Evolutionary conservation across 2,329 filamentous ascomycete genomes (phyloP).

Genomic region (Cladophialophora yegresii): DNA sequence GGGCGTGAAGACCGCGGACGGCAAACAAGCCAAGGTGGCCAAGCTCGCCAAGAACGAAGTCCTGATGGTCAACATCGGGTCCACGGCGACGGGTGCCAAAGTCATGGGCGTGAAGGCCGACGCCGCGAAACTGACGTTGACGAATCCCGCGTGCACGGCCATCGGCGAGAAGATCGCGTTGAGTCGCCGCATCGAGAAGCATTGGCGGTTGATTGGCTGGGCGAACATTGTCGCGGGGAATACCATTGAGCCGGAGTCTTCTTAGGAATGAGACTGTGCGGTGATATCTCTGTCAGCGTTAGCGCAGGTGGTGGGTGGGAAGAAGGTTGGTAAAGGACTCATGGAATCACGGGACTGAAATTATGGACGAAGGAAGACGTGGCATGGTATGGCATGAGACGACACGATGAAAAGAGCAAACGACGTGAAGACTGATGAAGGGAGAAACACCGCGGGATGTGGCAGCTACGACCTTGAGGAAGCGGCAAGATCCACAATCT

Average conservation of each 20-base stretch:
- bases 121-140: constrained; percentile 91
- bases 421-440: not conserved
- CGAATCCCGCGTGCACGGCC: constrained; percentile 92
- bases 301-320: not conserved
- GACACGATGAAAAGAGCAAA: not conserved
- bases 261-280: constrained; percentile 23
- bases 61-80: constrained; percentile 99
- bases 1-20: constrained; percentile 95
- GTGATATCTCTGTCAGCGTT: not conserved
- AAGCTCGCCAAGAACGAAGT: constrained; percentile 98
- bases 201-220: constrained; percentile 95
- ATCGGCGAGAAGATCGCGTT: constrained; percentile 98
- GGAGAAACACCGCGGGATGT: not conserved
- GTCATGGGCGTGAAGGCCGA: constrained; percentile 96
- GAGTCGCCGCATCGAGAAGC: constrained; percentile 96
- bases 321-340: not conserved
- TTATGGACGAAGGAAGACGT: not conserved
- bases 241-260: constrained; percentile 47
- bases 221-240: constrained; percentile 69
- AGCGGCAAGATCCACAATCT: not conserved
- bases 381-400: not conserved
- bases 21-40: constrained; percentile 98
- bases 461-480: not conserved
- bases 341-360: not conserved
- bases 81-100: constrained; percentile 95